These are phyloP conservation scores for Coprinopsis marcescibilis DNA, from an alignment of 768 basidiomycete species.

Conservation along the genomic window DNA sequence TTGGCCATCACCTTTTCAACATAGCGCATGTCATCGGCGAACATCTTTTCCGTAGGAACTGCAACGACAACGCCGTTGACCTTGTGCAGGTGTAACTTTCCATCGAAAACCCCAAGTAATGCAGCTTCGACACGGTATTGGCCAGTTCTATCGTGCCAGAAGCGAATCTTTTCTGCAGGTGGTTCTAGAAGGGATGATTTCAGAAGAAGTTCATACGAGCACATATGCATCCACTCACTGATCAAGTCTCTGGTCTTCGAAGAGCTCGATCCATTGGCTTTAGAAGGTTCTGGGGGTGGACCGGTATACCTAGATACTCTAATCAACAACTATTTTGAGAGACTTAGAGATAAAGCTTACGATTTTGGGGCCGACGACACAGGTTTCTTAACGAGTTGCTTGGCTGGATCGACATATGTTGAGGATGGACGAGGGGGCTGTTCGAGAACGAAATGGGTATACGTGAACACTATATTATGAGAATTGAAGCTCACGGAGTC, in stretches of 20 bases:
- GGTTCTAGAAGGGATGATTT: conserved; percentile 36
- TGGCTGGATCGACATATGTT: conserved; percentile 71
- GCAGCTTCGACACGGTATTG: conserved; percentile 98
- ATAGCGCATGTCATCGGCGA: conserved; percentile 77
- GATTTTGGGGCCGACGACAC: conserved; percentile 26
- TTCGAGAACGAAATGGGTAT: conserved; percentile 20
- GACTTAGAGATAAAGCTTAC: no score
- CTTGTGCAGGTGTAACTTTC: conserved; percentile 94
- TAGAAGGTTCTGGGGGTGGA: no score
- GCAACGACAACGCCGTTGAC: conserved; percentile 96
- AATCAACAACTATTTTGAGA: no score
- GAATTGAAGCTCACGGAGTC: conserved; percentile 43
- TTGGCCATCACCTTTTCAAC: conserved; percentile 57
- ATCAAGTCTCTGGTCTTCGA: conserved; percentile 19
- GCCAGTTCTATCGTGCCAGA: conserved; percentile 93
- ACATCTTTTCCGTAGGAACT: conserved; percentile 98
- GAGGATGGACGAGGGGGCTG: conserved; percentile 57
- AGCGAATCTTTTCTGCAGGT: conserved; percentile 61
- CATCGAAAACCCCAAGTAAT: conserved; percentile 79
- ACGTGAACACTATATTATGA: conserved; percentile 2
- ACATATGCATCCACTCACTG: conserved; percentile 23
- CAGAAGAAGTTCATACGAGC: no score
- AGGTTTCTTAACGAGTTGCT: conserved; percentile 26
- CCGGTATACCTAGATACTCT: no score
- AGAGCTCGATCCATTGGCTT: no score